Conservation (phyloP, 306 rosid genomes). For the Trifolium subterraneum region DNA sequence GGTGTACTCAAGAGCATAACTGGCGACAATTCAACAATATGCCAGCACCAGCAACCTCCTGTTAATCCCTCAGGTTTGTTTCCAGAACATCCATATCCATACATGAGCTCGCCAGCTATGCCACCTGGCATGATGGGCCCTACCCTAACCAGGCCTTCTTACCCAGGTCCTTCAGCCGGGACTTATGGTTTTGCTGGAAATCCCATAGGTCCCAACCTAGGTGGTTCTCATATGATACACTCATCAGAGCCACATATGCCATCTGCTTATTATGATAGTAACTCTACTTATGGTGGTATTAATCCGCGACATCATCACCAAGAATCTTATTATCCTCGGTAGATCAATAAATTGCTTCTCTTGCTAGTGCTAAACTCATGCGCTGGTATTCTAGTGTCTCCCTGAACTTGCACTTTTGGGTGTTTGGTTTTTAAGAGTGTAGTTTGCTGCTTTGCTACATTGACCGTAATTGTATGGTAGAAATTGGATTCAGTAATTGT, state of each 20-base stretch:
- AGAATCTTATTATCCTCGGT: slow-evolving; percentile 61
- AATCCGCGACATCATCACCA: slow-evolving; percentile 55
- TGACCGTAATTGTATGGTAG: slow-evolving; percentile 43
- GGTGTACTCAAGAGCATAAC: background rate
- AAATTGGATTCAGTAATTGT: slow-evolving; percentile 46
- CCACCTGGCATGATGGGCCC: slow-evolving; percentile 57
- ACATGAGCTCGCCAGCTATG: slow-evolving; percentile 51
- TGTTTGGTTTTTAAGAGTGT: slow-evolving; percentile 37
- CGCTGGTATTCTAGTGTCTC: slow-evolving; percentile 42
- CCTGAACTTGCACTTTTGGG: slow-evolving; percentile 34
- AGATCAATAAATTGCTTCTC: slow-evolving; percentile 42
- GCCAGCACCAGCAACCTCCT: slow-evolving; percentile 55
- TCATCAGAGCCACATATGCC: slow-evolving; percentile 50
- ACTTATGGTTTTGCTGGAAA: slow-evolving; percentile 58
- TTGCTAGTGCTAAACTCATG: slow-evolving; percentile 43
- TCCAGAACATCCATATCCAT: slow-evolving; percentile 53
- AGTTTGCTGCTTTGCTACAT: slow-evolving; percentile 41
- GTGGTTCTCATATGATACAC: slow-evolving; percentile 56
- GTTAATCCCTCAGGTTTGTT: slow-evolving; percentile 59
- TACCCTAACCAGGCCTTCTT: slow-evolving; percentile 50
- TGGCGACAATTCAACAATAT: slow-evolving; percentile 35
- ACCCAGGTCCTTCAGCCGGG: slow-evolving; percentile 58
- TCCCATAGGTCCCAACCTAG: slow-evolving; percentile 52
- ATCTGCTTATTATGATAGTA: slow-evolving; percentile 54
- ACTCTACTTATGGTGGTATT: slow-evolving; percentile 53